Base-by-base conservation (phyloP, 805 yeast genomes). In the Wickerhamiella siamensis region DNA sequence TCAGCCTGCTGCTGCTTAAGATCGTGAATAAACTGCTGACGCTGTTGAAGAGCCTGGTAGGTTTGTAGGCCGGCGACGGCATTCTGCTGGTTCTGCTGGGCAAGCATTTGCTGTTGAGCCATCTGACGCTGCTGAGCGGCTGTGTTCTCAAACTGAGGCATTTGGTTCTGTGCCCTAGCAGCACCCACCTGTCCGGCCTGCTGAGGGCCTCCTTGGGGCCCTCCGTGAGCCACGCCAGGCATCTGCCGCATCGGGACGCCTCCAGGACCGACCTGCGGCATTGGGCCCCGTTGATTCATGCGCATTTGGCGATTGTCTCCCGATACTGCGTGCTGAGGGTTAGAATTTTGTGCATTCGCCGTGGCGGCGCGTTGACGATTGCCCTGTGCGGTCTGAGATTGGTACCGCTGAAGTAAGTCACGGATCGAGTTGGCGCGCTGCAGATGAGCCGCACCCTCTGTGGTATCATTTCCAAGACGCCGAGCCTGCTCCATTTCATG, bases 391-490 rank as follows among this genome's bases (percentile, higher is more conserved):
- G 12, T 24, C 29, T 24, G 29, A 12, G 29, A 6, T 38, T 49
- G 57, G 38, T 48, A 38, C 21, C 40, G 43, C 20, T 47, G 43
- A 26, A 53, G 52, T 43, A 48, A 48, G 34, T 38, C 40, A 40
- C 46, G 51, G 43, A 48, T 41, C 38, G 44, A 49, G 42, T 54
- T 59, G n/a, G 62, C 64, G 15, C 57, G 57, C 38, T 46, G 43
- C 17, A 52, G 44, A 34, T 56, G 61, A 37, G 36, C 41, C 45
- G 46, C 53, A 8, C 61, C 63, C 41, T 60, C 59, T 3, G 51
- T 53, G 24, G 58, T 49, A 29, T 53, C 54, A 16, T 53, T 50
- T 9, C 59, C 59, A 12, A 34, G 41, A 40, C 46, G 49, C 42
- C 42, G 37, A 4, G 51, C 56, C 18, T 47, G 51, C 40, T 48